Evolutionary conservation across 176 grass and related monocot genomes (phyloP), one percentile per base, ranked within the genome.

Genomic region (Eleusine indica): DNA sequence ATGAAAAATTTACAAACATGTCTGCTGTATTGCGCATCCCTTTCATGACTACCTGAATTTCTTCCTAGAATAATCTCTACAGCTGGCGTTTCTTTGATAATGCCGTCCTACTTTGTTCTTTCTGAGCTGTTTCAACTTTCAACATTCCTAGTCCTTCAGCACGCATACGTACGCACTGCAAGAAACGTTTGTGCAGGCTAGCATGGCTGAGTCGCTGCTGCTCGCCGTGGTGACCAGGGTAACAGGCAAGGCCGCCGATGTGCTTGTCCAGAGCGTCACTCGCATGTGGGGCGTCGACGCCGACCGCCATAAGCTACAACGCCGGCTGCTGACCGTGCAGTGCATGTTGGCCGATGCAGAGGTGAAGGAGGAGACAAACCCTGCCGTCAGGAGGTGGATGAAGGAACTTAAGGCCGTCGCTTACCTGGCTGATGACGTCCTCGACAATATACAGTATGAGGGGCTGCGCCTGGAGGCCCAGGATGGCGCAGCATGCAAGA

Each of bases 391-490:
- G 79, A 6, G 0, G 68, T 88, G 82, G 88, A 70, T 88, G 65
- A 47, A 12, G 48, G 66, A 48, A 0, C 68, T 91, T 47, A 81
- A 30, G 80, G 47, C 76, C 30, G 74, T 5, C 0, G 83, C 86
- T 0, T 86, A 88, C 75, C 32, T 76, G 38, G 91, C 74, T 9
- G 82, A 90, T 1, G 88, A 93, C 22, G 22, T 91, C 63, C 82
- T 91, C 10, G 91, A 89, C 17, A 56, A 77, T 6, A 78, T 91
- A 42, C 51, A 75, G 38, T 83, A 88, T 11, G 85, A 84, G 64
- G 74, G 71, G 1, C 52, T 91, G 40, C 78, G 68, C 0, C 77
- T 13, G 0, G 79, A 90, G 66, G 76, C 29, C 0, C 39, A 12
- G 53, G 61, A 44, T 68, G 0, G 6, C 3, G 7, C 0, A 0